phyloP scores from a whole-genome alignment of 768 basidiomycete genomes.

The Lanmaoa pseudosensibilis region DNA sequence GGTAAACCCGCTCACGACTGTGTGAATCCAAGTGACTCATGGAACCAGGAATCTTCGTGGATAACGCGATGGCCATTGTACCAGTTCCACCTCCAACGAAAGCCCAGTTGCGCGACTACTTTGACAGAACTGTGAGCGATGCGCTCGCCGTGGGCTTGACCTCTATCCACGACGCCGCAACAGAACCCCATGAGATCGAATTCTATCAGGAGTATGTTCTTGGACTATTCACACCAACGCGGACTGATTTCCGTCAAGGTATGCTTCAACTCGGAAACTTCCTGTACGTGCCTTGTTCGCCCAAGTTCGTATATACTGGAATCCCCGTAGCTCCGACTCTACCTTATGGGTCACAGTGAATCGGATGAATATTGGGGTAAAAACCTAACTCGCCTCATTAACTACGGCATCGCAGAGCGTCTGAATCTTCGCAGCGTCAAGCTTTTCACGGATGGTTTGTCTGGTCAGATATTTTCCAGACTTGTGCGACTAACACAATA shows the following conservation, averaged over 20 bases:
- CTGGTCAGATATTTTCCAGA: background rate
- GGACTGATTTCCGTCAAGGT: constrained; percentile 40
- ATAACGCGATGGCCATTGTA: constrained; percentile 83
- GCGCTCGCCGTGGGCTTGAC: constrained; percentile 82
- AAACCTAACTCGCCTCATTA: constrained; percentile 54
- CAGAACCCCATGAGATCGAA: constrained; percentile 47
- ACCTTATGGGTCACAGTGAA: constrained; percentile 56
- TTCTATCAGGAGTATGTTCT: constrained; percentile 63
- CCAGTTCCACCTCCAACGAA: constrained; percentile 63
- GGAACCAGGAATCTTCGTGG: constrained; percentile 67
- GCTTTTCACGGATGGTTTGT: constrained; percentile 70
- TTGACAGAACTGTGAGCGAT: constrained; percentile 61
- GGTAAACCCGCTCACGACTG: constrained; percentile 39
- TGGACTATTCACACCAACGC: background rate
- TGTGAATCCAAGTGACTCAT: background rate
- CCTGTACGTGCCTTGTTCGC: constrained; percentile 50
- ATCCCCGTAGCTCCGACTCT: constrained; percentile 51
- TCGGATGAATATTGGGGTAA: constrained; percentile 67
- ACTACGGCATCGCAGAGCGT: constrained; percentile 55
- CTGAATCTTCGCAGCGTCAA: constrained; percentile 69
- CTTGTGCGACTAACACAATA: constrained; percentile 4
- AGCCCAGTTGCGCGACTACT: constrained; percentile 55
- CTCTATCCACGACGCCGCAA: constrained; percentile 80
- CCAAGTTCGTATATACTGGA: background rate
- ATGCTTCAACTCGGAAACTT: constrained; percentile 65